Evolutionary conservation across 139 green algal species (phyloP).

Genomic region (Pycnococcus provasolii): DNA sequence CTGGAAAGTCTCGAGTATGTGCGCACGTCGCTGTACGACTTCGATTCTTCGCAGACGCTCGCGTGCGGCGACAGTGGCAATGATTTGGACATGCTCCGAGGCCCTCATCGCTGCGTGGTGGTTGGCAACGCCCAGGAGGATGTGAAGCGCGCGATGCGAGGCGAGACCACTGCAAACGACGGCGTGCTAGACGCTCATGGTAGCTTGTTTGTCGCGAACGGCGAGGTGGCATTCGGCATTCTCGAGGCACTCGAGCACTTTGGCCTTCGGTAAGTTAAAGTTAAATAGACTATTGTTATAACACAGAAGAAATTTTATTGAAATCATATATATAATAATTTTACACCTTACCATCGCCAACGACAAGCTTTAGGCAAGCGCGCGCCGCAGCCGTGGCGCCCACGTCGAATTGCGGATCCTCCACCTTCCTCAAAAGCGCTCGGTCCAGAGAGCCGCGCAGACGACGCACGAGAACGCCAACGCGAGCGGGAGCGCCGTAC

Average conservation of each 20-base stretch:
- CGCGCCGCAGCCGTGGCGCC: too few relatives aligned
- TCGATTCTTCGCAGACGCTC: conserved; percentile 38
- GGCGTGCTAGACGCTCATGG: background rate
- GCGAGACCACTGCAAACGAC: background rate
- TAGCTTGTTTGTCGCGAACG: conserved; percentile 4
- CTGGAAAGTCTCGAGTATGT: conserved; percentile 62
- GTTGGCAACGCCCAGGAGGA: conserved; percentile 77
- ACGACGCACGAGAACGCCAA: conserved; percentile 29
- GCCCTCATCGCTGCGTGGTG: conserved; percentile 48
- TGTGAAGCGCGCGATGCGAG: conserved; percentile 13
- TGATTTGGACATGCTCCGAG: conserved; percentile 83
- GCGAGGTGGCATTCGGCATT: conserved; percentile 10
- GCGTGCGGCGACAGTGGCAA: conserved; percentile 85
- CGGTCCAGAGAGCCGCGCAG: conserved; percentile 14
- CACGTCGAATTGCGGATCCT: background rate
- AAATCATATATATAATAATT: too few relatives aligned
- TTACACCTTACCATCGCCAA: too few relatives aligned
- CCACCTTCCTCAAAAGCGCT: background rate
- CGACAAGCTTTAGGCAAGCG: too few relatives aligned
- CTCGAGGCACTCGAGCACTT: conserved; percentile 9
- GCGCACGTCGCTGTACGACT: conserved; percentile 27
- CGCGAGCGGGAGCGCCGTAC: conserved; percentile 32
- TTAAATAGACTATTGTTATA: too few relatives aligned
- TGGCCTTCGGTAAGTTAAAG: background rate
- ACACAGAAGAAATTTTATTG: too few relatives aligned